Percentiles rank a stretch among this genome's conserved stretches.
These are phyloP conservation scores for Phytophthora quininea DNA, from an alignment of 352 stramenopile species.

Conservation along the genomic window DNA sequence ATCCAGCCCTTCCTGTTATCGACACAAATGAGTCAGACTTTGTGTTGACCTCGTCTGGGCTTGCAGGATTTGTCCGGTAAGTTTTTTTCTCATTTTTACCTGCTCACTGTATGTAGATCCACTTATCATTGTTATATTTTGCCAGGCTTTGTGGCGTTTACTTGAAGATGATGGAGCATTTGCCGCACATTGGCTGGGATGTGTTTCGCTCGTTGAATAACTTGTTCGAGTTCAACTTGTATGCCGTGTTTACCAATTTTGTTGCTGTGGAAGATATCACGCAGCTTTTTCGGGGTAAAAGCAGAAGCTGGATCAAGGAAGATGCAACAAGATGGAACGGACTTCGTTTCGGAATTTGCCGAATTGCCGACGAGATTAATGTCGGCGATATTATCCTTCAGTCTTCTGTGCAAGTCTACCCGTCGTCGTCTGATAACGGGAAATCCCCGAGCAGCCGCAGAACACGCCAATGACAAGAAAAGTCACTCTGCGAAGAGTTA, in stretches of 20 bases:
- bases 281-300: conserved; percentile 51
- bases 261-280: conserved; percentile 47
- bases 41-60: conserved; percentile 73
- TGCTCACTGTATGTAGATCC: not conserved
- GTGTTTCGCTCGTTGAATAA: conserved; percentile 74
- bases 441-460: conserved; percentile 17
- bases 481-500: conserved; percentile 63
- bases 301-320: conserved; percentile 24
- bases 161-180: conserved; percentile 88
- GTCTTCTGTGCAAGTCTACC: conserved; percentile 47
- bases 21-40: conserved; percentile 59
- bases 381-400: conserved; percentile 52
- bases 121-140: conserved; percentile 2
- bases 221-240: conserved; percentile 83
- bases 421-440: conserved; percentile 22
- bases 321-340: conserved; percentile 47
- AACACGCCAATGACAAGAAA: conserved; percentile 29
- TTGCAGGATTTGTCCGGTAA: conserved; percentile 77
- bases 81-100: conserved; percentile 5
- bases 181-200: conserved; percentile 76
- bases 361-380: conserved; percentile 58
- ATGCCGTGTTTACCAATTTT: conserved; percentile 78
- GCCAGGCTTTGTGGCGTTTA: conserved; percentile 80
- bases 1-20: conserved; percentile 34
- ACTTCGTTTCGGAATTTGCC: conserved; percentile 52